Percentiles rank a stretch among this genome's conserved stretches.
These are phyloP conservation scores for Pugionium dolabratum DNA, from an alignment of 345 rosid genomes.

Conservation along the genomic window DNA sequence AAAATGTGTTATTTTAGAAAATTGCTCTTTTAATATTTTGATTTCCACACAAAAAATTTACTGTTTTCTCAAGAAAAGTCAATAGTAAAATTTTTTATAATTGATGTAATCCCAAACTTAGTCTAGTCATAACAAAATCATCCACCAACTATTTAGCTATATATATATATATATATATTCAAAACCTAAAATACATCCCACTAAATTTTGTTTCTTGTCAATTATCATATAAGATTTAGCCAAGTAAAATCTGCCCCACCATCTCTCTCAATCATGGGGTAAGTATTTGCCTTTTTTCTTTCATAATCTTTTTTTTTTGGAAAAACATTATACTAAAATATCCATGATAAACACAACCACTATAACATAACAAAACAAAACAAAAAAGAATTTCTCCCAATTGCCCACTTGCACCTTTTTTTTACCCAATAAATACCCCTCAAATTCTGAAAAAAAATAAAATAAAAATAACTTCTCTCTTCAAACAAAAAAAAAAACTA, in stretches of 20 bases:
- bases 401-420: constrained; percentile 35
- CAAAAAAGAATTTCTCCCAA: constrained; percentile 25
- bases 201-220: constrained; percentile 29
- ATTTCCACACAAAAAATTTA: no score
- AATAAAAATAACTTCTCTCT: neutral
- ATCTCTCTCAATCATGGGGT: constrained; percentile 35
- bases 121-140: no score
- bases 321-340: neutral
- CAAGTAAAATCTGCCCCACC: constrained; percentile 27
- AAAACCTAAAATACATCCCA: constrained; percentile 30
- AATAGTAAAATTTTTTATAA: no score
- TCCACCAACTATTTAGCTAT: no score
- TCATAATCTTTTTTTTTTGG: neutral
- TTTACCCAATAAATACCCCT: constrained; percentile 30
- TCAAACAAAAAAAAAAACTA: constrained; percentile 2
- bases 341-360: constrained; percentile 35
- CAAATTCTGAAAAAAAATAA: no score
- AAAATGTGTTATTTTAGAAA: no score
- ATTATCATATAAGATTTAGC: constrained; percentile 16
- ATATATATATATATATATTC: neutral
- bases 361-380: constrained; percentile 26
- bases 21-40: no score
- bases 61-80: no score
- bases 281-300: constrained; percentile 20
- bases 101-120: no score